Percentiles rank a stretch among this genome's conserved stretches.
Evolutionary conservation across 1,284 basidiomycete genomes (phyloP).

Genomic region (Sanghuangporus sanghuang): DNA sequence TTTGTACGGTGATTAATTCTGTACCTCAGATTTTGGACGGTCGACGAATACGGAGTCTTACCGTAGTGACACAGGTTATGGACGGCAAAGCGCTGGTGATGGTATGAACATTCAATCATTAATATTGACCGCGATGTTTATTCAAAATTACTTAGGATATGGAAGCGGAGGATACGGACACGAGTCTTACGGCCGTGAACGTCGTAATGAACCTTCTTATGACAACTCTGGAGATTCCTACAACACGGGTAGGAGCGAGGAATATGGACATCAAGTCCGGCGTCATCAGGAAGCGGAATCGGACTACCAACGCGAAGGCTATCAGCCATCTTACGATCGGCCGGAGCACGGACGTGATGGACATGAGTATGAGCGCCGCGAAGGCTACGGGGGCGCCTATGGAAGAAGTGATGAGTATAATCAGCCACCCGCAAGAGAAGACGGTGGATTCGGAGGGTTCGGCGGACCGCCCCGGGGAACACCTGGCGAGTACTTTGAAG

Average conservation of each 20-base stretch:
- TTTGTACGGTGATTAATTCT: neutral
- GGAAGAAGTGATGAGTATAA: neutral
- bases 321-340: constrained; percentile 15
- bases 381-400: neutral
- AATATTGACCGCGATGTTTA: neutral
- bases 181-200: neutral
- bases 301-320: constrained; percentile 8
- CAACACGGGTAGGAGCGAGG: neutral
- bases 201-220: neutral
- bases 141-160: neutral
- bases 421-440: neutral
- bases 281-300: neutral
- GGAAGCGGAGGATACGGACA: neutral
- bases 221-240: neutral
- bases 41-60: neutral
- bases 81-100: neutral
- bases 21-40: neutral
- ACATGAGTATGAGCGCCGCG: constrained; percentile 1
- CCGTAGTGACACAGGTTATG: neutral
- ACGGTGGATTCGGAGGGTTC: constrained; percentile 8
- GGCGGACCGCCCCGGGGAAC: constrained; percentile 14
- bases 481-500: neutral
- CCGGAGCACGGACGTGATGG: constrained; percentile 4
- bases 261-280: neutral
- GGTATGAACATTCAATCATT: neutral